These are phyloP conservation scores for Botrytis tulipae DNA, from an alignment of 2,329 filamentous ascomycete species.

Conservation along the genomic window DNA sequence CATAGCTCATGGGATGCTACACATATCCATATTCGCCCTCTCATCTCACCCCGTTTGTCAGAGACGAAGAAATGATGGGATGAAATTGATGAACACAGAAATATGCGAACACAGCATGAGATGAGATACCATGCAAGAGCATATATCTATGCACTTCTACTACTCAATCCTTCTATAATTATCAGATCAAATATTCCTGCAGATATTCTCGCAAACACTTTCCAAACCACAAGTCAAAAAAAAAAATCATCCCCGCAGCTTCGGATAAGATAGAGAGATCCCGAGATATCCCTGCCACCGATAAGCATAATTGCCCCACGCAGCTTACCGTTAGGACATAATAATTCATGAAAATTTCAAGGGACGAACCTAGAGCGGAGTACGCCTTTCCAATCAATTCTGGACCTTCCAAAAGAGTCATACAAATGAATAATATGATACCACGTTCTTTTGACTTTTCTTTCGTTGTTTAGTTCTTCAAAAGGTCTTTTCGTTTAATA, in stretches of 20 bases:
- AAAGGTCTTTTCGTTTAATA: background rate
- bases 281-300: background rate
- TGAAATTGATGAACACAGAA: background rate
- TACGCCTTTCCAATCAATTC: background rate
- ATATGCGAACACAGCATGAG: background rate
- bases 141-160: background rate
- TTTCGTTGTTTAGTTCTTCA: background rate
- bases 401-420: constrained; percentile 9
- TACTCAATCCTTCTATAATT: background rate
- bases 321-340: background rate
- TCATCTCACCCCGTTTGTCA: background rate
- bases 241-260: background rate
- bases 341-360: background rate
- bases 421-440: background rate
- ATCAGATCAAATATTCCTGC: background rate
- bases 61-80: background rate
- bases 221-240: background rate
- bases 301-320: background rate
- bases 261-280: background rate
- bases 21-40: background rate
- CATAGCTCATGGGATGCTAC: background rate
- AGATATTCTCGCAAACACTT: background rate
- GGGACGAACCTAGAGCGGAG: background rate
- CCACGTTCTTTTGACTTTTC: background rate
- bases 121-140: background rate